Base-by-base conservation (phyloP, 192 early-diverging fungal genomes). In the Diversispora eburnea region DNA sequence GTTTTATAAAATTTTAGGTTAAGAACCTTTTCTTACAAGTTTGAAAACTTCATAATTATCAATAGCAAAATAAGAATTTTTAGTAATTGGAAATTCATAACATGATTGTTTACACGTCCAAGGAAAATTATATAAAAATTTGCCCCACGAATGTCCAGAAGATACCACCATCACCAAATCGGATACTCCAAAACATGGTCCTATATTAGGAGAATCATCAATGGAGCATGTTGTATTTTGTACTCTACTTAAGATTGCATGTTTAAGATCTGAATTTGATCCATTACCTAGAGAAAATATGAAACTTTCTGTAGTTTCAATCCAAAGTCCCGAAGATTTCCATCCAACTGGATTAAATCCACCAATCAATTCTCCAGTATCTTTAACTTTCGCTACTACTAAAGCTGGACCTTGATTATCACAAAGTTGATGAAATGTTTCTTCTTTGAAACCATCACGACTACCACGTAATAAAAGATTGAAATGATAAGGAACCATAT, bases 401-500 rank as follows among this genome's bases (percentile, higher is more conserved):
- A 62, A 39, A 41, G 60, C 39, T 33, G 60, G 60, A 15, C 60
- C 60, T 17, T 62, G 60, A 42, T 62, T 62, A 42, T 62, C 60
- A 62, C 60, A 62, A 41, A 41, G 60, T 33, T 25, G 25, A 62
- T 62, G 60, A 62, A 62, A 62, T 25, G 60, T 62, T 43, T 22
- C 6, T 15, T 15, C 20, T 62, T 33, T 41, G 41, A 62, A 62
- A 62, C 33, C 33, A 42, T 62, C 60, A 17, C 68, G 51, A 12
- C 52, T 55, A 56, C 68, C 68, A n/a, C 68, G 49, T 20, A 47
- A 70, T 33, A 70, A 46, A 54, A 70, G 39, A 22, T 70, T 70
- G 33, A 70, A 70, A 41, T 58, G 68, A 70, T 41, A 57, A 58
- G 42, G 68, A 70, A 46, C 42, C 19, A 47, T 55, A 57, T 58